phyloP scores from a whole-genome alignment of 306 rosid genomes.

The Sophora flavescens region DNA sequence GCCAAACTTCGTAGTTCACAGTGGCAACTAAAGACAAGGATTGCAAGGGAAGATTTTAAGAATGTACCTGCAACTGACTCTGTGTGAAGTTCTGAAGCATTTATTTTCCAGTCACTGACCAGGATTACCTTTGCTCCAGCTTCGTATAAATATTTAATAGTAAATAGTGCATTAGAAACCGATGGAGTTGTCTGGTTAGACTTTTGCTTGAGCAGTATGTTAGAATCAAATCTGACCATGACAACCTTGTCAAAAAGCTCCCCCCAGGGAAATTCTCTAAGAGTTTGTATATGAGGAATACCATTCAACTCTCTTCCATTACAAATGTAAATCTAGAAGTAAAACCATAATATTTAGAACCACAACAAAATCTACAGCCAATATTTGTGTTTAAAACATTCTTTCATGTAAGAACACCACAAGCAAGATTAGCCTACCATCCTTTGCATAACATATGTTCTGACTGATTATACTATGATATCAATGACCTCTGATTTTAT shows the following conservation, averaged over 20 bases:
- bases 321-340: constrained; percentile 50
- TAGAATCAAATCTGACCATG: constrained; percentile 88
- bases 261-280: constrained; percentile 71
- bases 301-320: constrained; percentile 60
- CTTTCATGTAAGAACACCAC: constrained; percentile 27
- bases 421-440: constrained; percentile 7
- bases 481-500: not conserved
- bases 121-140: constrained; percentile 75
- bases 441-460: constrained; percentile 25
- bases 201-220: constrained; percentile 59
- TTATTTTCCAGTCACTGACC: constrained; percentile 74
- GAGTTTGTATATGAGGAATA: constrained; percentile 79
- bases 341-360: constrained; percentile 50
- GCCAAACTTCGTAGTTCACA: not conserved
- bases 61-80: constrained; percentile 70
- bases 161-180: constrained; percentile 55
- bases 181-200: constrained; percentile 46
- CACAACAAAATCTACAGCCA: constrained; percentile 9
- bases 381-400: constrained; percentile 15
- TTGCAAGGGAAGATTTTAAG: constrained; percentile 43
- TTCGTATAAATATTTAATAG: constrained; percentile 69
- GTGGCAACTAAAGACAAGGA: constrained; percentile 26
- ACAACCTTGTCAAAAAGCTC: constrained; percentile 79
- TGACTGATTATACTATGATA: not conserved
- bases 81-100: constrained; percentile 43